A percentile compares a stretch with the other conserved stretches of the same genome.
Evolutionary conservation across 768 basidiomycete genomes (phyloP).

Genomic region (Tulasnella sp.): DNA sequence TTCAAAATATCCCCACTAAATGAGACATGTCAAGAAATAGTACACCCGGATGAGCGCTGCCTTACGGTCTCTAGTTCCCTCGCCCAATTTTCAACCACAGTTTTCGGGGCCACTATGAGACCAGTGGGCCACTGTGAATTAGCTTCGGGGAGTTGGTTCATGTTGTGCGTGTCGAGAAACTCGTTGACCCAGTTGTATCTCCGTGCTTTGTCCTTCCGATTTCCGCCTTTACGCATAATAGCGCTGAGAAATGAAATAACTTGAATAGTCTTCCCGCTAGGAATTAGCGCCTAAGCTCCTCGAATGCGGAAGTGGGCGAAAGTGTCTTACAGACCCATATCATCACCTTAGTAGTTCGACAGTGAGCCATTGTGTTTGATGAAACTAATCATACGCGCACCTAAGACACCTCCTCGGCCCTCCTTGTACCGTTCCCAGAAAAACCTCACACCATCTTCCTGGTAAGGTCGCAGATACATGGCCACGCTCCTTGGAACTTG

Average conservation of each 20-base stretch:
- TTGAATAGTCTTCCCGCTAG: slow-evolving; percentile 83
- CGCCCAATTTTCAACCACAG: slow-evolving; percentile 79
- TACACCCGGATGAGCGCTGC: not conserved
- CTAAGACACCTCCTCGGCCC: slow-evolving; percentile 66
- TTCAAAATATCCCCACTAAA: slow-evolving; percentile 91
- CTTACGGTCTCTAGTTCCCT: slow-evolving; percentile 72
- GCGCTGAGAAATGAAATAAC: slow-evolving; percentile 81
- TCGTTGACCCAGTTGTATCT: slow-evolving; percentile 56
- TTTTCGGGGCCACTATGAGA: slow-evolving; percentile 75
- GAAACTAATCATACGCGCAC: slow-evolving; percentile 24
- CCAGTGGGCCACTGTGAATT: slow-evolving; percentile 74
- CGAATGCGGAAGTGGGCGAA: slow-evolving; percentile 20
- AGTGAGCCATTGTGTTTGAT: not conserved
- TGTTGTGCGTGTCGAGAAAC: slow-evolving; percentile 24
- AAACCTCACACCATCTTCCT: slow-evolving; percentile 75
- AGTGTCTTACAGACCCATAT: slow-evolving; percentile 84
- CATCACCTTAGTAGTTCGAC: slow-evolving; percentile 37
- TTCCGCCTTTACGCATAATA: slow-evolving; percentile 75
- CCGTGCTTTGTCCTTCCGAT: slow-evolving; percentile 48
- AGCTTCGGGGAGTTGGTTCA: slow-evolving; percentile 46
- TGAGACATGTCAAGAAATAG: not conserved
- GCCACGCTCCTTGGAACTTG: slow-evolving; percentile 43
- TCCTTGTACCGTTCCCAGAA: slow-evolving; percentile 60
- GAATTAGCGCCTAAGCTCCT: slow-evolving; percentile 6
- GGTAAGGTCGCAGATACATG: slow-evolving; percentile 79